phyloP scores from a whole-genome alignment of 2,329 filamentous ascomycete species.

The Dendryphion nanum region DNA sequence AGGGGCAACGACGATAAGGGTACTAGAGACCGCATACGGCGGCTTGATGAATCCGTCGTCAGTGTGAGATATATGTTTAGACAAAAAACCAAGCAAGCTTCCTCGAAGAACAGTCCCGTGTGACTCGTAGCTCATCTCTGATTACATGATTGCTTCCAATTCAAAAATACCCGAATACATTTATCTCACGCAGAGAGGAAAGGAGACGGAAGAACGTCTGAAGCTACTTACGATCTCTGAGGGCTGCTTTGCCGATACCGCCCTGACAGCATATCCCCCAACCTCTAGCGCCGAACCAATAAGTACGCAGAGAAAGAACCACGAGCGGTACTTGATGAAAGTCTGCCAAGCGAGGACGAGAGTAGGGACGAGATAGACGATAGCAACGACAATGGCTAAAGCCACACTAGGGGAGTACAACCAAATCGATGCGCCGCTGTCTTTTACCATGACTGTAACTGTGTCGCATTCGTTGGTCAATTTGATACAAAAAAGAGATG shows the following conservation, averaged over 20 bases:
- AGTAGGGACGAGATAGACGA: conserved; percentile 38
- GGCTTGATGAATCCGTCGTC: too few species aligned
- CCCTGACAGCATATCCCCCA: conserved; percentile 42
- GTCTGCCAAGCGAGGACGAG: conserved; percentile 42
- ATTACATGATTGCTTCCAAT: too few species aligned
- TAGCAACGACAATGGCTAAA: conserved; percentile 42
- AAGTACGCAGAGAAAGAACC: conserved; percentile 46
- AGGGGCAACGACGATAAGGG: conserved; percentile 49
- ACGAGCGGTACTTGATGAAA: conserved; percentile 42
- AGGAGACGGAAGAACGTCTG: too few species aligned
- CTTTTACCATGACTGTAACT: too few species aligned
- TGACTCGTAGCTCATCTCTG: too few species aligned
- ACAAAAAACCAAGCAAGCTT: too few species aligned
- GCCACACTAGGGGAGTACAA: background rate
- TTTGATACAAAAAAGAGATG: too few species aligned
- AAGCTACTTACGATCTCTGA: conserved; percentile 33
- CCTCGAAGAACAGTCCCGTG: too few species aligned
- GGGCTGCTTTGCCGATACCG: conserved; percentile 38
- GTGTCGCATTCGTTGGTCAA: background rate
- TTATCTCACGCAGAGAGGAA: too few species aligned
- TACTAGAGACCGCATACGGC: conserved; percentile 41
- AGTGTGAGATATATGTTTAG: too few species aligned
- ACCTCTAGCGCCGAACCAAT: conserved; percentile 35
- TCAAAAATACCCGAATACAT: too few species aligned
- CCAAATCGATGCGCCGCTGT: background rate